Evolutionary conservation across 805 yeast genomes (phyloP).

Genomic region (Saturnispora sanitii): DNA sequence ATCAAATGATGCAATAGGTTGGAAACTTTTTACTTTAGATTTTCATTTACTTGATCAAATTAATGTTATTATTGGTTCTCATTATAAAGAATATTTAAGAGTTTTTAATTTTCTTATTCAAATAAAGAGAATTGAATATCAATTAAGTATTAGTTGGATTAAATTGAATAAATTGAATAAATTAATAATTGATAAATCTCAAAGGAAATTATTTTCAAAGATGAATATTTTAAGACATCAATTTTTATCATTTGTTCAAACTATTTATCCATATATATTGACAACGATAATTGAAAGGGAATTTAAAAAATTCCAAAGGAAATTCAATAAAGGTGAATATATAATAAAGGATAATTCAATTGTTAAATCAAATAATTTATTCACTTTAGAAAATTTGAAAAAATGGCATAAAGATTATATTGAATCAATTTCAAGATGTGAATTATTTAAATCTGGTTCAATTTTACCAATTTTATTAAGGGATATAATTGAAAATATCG

Average conservation of each 20-base stretch:
- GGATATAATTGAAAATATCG: slow-evolving; percentile 5
- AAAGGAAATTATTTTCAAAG: slow-evolving; percentile 15
- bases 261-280: slow-evolving; percentile 32
- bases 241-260: slow-evolving; percentile 33
- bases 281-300: slow-evolving; percentile 34
- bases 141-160: slow-evolving; percentile 42
- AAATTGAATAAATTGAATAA: slow-evolving; percentile 26
- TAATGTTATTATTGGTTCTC: slow-evolving; percentile 42
- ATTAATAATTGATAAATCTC: slow-evolving; percentile 12
- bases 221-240: slow-evolving; percentile 31
- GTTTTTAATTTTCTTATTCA: slow-evolving; percentile 84
- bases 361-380: slow-evolving; percentile 17
- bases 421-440: slow-evolving; percentile 24
- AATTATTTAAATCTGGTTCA: slow-evolving; percentile 23
- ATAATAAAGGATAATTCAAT: slow-evolving; percentile 8
- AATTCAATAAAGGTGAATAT: slow-evolving; percentile 13
- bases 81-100: slow-evolving; percentile 54
- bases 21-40: slow-evolving; percentile 90
- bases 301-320: slow-evolving; percentile 18
- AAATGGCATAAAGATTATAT: slow-evolving; percentile 27
- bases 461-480: slow-evolving; percentile 6
- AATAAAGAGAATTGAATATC: slow-evolving; percentile 49
- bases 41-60: slow-evolving; percentile 47
- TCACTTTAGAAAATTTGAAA: slow-evolving; percentile 43
- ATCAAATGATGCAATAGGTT: slow-evolving; percentile 57